These are phyloP conservation scores for Achlya hypogyna DNA, from an alignment of 352 stramenopile species.

Conservation along the genomic window DNA sequence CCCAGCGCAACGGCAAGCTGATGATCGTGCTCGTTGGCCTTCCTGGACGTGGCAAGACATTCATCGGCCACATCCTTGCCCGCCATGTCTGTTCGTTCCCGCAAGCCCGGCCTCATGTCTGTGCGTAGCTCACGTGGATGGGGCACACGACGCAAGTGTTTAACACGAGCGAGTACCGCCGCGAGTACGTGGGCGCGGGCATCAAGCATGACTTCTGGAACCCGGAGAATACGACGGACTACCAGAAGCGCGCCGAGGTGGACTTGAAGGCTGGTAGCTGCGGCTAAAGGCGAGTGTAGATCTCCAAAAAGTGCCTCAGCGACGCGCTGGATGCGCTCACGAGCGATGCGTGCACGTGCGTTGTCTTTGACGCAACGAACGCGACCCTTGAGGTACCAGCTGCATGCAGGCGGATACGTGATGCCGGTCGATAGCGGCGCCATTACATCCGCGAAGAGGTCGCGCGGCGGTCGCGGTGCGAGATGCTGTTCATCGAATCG, in stretches of 20 bases:
- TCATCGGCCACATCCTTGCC: conserved; percentile 72
- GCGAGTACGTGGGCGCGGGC: conserved; percentile 47
- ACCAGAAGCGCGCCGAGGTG: conserved; percentile 47
- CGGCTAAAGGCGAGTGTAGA: not conserved
- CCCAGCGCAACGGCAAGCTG: conserved; percentile 53
- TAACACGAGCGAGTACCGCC: conserved; percentile 77
- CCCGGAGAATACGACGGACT: conserved; percentile 59
- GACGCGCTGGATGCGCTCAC: conserved; percentile 60
- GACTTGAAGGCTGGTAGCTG: not conserved
- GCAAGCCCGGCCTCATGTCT: not conserved
- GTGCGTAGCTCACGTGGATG: conserved; percentile 52
- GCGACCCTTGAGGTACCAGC: conserved; percentile 38
- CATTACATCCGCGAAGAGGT: conserved; percentile 48
- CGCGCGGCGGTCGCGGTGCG: conserved; percentile 53
- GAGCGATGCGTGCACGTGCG: conserved; percentile 61
- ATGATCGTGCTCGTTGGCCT: conserved; percentile 76
- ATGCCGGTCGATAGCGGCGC: conserved; percentile 25
- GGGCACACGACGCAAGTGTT: conserved; percentile 72
- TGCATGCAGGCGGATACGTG: not conserved
- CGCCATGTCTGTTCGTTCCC: conserved; percentile 33
- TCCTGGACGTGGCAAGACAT: conserved; percentile 73
- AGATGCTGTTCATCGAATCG: conserved; percentile 67
- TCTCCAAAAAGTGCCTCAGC: conserved; percentile 58
- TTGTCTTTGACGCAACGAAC: conserved; percentile 80
- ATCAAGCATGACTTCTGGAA: conserved; percentile 79